phyloP scores from a whole-genome alignment of 2,329 filamentous ascomycete species.

The Chrysoporthe cubensis region DNA sequence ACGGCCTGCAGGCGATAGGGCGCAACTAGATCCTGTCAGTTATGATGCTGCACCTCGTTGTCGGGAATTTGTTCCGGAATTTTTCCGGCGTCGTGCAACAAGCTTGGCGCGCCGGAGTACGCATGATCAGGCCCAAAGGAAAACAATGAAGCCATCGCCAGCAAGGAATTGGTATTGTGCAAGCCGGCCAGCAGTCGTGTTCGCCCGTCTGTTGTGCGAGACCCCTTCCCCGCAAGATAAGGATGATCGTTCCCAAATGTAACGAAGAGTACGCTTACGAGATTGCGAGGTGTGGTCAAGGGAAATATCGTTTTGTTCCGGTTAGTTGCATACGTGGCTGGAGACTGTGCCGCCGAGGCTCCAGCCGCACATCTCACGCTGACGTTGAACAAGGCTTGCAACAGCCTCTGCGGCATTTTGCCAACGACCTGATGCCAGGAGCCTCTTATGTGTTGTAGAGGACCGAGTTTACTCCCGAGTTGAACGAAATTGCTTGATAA shows the following conservation, averaged over 20 bases:
- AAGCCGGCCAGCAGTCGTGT: not conserved
- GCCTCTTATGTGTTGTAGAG: not conserved
- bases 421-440: not conserved
- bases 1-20: not conserved
- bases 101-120: not conserved
- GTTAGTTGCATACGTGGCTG: not conserved
- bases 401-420: not conserved
- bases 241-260: not conserved
- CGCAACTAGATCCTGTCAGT: not conserved
- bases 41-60: not conserved
- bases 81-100: not conserved
- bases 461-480: not conserved
- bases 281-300: not conserved
- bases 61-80: not conserved
- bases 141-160: not conserved
- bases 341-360: not conserved
- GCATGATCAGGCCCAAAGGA: not conserved
- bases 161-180: not conserved
- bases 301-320: not conserved
- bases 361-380: not conserved
- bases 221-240: not conserved
- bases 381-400: not conserved
- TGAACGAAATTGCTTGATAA: no score
- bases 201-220: not conserved
- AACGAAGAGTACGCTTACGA: not conserved